A percentile compares a stretch with the other conserved stretches of the same genome.
These are phyloP conservation scores for Diaporthe citrichinensis DNA, from an alignment of 2,329 filamentous ascomycete species.

Conservation along the genomic window DNA sequence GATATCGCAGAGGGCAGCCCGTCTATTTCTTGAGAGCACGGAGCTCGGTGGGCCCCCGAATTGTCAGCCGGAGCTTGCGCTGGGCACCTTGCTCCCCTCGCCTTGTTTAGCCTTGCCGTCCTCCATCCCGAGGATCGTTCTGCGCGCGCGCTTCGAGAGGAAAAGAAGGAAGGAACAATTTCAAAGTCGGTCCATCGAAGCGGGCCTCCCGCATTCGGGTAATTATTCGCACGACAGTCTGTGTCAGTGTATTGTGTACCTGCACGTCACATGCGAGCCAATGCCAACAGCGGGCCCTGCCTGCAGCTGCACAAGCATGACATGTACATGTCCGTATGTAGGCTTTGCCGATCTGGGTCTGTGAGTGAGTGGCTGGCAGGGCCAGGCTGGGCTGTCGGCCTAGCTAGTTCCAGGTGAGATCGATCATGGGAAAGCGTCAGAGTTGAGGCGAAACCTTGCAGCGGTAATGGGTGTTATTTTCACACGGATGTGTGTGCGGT, in stretches of 20 bases:
- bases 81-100: constrained; percentile 5
- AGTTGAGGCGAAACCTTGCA: constrained; percentile 16
- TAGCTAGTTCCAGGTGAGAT: constrained; percentile 10
- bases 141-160: neutral
- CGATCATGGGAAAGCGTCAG: neutral
- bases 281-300: constrained; percentile 21
- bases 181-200: neutral
- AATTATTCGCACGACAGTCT: constrained; percentile 15
- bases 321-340: constrained; percentile 4
- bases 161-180: constrained; percentile 1
- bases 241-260: neutral
- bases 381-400: constrained; percentile 1
- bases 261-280: constrained; percentile 30
- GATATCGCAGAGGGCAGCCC: constrained; percentile 1
- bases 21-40: neutral
- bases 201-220: constrained; percentile 6
- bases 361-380: constrained; percentile 12
- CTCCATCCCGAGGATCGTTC: neutral
- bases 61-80: constrained; percentile 15
- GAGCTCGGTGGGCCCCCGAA: constrained; percentile 19
- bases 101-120: neutral
- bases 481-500: neutral
- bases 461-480: neutral
- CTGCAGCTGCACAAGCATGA: constrained; percentile 25
- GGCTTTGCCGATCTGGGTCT: constrained; percentile 26